phyloP scores from a whole-genome alignment of 345 rosid species.

The Citrus mangshanensis region DNA sequence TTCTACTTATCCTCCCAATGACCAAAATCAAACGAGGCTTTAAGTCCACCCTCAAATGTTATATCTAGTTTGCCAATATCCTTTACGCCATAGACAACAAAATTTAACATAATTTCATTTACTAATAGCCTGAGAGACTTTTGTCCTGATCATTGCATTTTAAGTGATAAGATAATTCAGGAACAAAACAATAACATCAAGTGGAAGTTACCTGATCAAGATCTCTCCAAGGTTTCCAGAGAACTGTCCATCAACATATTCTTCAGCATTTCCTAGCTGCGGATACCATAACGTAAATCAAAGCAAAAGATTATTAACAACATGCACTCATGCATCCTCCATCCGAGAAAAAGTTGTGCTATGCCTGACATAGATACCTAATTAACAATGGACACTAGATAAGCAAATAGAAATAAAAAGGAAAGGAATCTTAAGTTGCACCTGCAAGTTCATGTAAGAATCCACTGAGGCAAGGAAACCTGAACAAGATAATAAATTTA shows the following conservation, averaged over 20 bases:
- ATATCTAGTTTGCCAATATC: background rate
- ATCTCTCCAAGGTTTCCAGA: slow-evolving; percentile 90
- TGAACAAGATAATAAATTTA: slow-evolving; percentile 16
- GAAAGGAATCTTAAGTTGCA: slow-evolving; percentile 11
- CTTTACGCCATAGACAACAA: background rate
- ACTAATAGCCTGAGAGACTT: background rate
- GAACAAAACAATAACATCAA: background rate
- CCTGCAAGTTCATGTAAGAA: slow-evolving; percentile 98
- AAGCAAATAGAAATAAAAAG: background rate
- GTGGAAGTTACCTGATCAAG: slow-evolving; percentile 63
- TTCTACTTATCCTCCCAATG: background rate
- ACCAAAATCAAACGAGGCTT: background rate
- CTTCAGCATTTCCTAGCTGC: slow-evolving; percentile 91
- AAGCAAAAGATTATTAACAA: too few relatives aligned
- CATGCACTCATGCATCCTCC: too few relatives aligned
- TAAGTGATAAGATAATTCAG: background rate
- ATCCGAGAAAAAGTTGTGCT: background rate
- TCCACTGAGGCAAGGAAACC: slow-evolving; percentile 94
- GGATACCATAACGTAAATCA: background rate
- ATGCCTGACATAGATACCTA: background rate
- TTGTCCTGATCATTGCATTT: background rate
- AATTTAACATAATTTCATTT: too few relatives aligned
- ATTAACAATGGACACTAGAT: background rate
- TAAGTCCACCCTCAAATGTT: background rate
- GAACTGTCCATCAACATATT: slow-evolving; percentile 78